phyloP scores from a whole-genome alignment of 2,329 filamentous ascomycete species.

The Aspergillus ruber region DNA sequence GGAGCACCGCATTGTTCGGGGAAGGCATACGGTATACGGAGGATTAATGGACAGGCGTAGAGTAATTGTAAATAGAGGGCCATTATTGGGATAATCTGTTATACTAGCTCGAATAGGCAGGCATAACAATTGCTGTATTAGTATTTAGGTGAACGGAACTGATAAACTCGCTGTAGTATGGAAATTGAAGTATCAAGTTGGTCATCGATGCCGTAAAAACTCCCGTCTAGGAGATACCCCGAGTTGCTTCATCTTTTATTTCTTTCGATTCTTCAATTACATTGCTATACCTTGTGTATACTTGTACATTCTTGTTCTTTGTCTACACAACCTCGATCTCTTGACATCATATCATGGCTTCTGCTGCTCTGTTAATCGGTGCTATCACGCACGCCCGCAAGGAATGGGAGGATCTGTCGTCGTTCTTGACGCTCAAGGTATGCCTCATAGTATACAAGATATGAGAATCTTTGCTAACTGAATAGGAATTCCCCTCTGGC shows the following conservation, averaged over 20 bases:
- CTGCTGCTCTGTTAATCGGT: slow-evolving; percentile 40
- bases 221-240: too few species aligned
- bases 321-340: neutral
- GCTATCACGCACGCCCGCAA: slow-evolving; percentile 36
- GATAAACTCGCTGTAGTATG: neutral
- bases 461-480: neutral
- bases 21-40: neutral
- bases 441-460: neutral
- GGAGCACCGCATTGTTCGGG: neutral
- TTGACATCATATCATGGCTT: slow-evolving; percentile 31
- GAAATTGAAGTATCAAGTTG: too few species aligned
- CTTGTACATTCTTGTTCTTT: neutral
- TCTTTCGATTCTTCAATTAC: neutral
- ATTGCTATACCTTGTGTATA: neutral
- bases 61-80: neutral
- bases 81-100: neutral
- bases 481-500: slow-evolving; percentile 49
- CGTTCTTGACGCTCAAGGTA: slow-evolving; percentile 37
- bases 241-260: too few species aligned
- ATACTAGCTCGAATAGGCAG: neutral
- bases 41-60: neutral
- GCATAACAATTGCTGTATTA: neutral
- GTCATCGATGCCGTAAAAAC: too few species aligned
- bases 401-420: slow-evolving; percentile 39
- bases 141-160: neutral